These are phyloP conservation scores for Fusarium zealandicum DNA, from an alignment of 2,329 filamentous ascomycete species.

Conservation along the genomic window DNA sequence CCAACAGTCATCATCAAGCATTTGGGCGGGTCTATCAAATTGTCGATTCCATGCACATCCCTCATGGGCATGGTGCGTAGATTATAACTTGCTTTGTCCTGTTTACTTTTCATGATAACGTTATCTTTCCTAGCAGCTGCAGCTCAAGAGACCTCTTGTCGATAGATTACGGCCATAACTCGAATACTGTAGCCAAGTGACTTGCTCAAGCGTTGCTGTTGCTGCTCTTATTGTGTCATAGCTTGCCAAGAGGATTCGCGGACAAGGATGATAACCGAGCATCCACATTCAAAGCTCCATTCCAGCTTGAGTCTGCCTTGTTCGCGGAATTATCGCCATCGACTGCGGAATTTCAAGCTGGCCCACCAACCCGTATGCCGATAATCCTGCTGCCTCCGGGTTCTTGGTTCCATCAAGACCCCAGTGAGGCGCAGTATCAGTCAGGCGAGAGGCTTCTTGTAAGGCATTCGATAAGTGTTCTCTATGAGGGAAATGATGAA, in stretches of 20 bases:
- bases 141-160: too few relatives aligned
- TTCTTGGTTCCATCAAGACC: neutral
- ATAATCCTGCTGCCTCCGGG: constrained; percentile 26
- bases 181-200: too few relatives aligned
- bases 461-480: constrained; percentile 7
- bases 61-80: neutral
- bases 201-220: too few relatives aligned
- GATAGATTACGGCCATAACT: too few relatives aligned
- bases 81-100: neutral
- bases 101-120: neutral
- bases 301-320: constrained; percentile 4
- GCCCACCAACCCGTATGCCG: neutral
- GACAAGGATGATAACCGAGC: neutral
- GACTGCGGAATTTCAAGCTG: constrained; percentile 20
- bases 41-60: constrained; percentile 1
- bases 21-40: neutral
- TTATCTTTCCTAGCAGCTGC: neutral
- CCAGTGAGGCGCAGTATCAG: constrained; percentile 24
- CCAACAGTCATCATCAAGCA: neutral
- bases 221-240: too few relatives aligned
- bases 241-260: too few relatives aligned
- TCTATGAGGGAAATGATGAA: neutral
- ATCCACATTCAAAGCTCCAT: constrained; percentile 4
- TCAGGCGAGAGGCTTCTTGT: constrained; percentile 13
- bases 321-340: constrained; percentile 12